phyloP scores from a whole-genome alignment of 2,329 filamentous ascomycete genomes.

The Parasarocladium wereldwijsianum region DNA sequence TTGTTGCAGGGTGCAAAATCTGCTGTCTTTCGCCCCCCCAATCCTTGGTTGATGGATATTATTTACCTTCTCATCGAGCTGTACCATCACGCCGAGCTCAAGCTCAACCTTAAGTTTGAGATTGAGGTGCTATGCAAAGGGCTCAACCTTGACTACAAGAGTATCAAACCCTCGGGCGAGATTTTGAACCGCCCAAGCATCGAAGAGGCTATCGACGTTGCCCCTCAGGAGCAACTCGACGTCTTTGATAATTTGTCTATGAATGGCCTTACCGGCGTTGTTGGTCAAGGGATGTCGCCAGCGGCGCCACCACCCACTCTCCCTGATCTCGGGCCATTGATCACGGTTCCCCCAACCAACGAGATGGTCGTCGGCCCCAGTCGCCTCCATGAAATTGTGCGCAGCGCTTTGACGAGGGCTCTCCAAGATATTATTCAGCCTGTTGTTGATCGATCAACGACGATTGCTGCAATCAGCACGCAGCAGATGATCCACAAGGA shows the following conservation, averaged over 20 bases:
- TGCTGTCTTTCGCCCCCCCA: conserved; percentile 82
- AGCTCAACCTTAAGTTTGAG: conserved; percentile 95
- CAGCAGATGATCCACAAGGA: conserved; percentile 93
- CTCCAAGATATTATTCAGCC: conserved; percentile 94
- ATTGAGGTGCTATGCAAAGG: conserved; percentile 96
- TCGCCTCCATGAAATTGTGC: conserved; percentile 62
- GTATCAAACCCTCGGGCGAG: conserved; percentile 72
- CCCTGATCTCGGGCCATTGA: conserved; percentile 66
- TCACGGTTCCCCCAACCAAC: conserved; percentile 69
- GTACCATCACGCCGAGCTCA: conserved; percentile 84
- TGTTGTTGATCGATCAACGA: conserved; percentile 93
- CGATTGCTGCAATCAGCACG: conserved; percentile 93
- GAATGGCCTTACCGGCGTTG: conserved; percentile 54
- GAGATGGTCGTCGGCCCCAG: conserved; percentile 61
- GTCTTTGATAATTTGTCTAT: conserved; percentile 72
- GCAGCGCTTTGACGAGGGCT: conserved; percentile 73
- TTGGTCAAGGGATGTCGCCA: conserved; percentile 60
- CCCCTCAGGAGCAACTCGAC: conserved; percentile 55
- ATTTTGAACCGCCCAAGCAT: conserved; percentile 59
- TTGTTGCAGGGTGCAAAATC: conserved; percentile 73
- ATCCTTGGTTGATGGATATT: conserved; percentile 97
- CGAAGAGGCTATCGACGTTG: conserved; percentile 45
- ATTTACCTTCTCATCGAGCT: conserved; percentile 81
- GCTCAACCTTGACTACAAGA: conserved; percentile 80
- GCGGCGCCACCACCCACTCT: conserved; percentile 66